Percentiles rank a stretch among this genome's conserved stretches.
Conservation (phyloP, 1,284 basidiomycete genomes). For the Puccinia triticina region DNA sequence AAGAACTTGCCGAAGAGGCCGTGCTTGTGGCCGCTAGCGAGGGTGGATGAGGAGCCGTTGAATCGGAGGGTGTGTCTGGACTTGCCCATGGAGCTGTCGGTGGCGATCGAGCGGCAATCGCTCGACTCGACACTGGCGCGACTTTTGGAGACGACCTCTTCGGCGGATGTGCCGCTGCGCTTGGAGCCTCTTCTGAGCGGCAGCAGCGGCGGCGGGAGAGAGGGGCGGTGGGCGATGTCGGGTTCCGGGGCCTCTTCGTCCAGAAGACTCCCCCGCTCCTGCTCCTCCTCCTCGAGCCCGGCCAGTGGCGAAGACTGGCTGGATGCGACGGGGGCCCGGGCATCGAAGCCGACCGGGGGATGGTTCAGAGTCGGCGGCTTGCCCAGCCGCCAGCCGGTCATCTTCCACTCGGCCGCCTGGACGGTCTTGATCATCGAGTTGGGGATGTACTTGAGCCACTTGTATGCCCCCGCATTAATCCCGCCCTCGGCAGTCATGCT, state of each 20-base stretch:
- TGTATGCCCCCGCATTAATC: constrained; percentile 65
- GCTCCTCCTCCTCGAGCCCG: neutral
- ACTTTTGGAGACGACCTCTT: neutral
- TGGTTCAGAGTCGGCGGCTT: constrained; percentile 75
- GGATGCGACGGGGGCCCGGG: neutral
- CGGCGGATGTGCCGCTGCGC: neutral
- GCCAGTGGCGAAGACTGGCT: neutral
- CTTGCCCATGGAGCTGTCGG: neutral
- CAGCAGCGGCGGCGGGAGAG: neutral
- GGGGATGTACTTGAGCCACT: constrained; percentile 95
- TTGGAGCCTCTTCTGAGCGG: neutral
- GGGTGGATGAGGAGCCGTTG: neutral
- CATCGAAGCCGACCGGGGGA: constrained; percentile 37
- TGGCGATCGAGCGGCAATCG: neutral
- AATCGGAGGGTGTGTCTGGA: neutral
- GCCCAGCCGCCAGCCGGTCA: constrained; percentile 93
- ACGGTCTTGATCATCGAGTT: constrained; percentile 90
- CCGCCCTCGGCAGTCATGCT: constrained; percentile 78
- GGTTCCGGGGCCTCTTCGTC: neutral
- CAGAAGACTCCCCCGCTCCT: too few species aligned
- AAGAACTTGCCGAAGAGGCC: neutral
- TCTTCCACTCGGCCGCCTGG: constrained; percentile 93
- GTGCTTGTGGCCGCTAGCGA: neutral
- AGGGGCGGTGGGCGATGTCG: neutral
- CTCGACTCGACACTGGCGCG: neutral